Evolutionary conservation across 495 filamentous ascomycete genomes (phyloP).

Genomic region (Neurospora tetraspora): DNA sequence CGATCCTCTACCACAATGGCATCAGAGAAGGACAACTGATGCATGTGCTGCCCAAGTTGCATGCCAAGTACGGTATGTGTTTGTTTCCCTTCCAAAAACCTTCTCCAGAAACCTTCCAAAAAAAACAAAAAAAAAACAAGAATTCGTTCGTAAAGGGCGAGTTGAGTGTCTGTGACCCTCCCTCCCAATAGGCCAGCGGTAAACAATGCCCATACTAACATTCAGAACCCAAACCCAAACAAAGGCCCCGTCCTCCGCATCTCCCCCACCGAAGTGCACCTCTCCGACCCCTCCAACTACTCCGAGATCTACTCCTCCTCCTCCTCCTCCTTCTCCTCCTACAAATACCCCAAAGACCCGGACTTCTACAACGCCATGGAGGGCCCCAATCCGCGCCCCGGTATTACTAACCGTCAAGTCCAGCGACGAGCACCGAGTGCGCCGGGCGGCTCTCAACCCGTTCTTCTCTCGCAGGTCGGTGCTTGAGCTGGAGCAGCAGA

Average conservation of each 20-base stretch:
- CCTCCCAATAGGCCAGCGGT: no score
- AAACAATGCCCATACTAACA: no score
- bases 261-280: conserved; percentile 28
- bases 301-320: conserved; percentile 27
- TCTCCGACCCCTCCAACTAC: conserved; percentile 29
- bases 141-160: no score
- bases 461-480: conserved; percentile 34
- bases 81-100: no score
- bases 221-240: not conserved
- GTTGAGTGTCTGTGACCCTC: no score
- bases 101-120: no score
- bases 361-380: conserved; percentile 8
- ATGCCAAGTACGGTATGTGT: conserved; percentile 7
- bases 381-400: not conserved
- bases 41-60: conserved; percentile 3
- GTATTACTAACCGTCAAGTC: conserved; percentile 15
- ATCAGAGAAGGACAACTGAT: conserved; percentile 8
- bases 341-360: conserved; percentile 22
- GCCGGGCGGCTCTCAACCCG: conserved; percentile 25
- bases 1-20: conserved; percentile 8
- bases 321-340: conserved; percentile 1
- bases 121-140: no score
- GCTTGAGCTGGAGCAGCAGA: conserved; percentile 20
- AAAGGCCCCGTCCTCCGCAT: conserved; percentile 28
- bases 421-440: conserved; percentile 23